Percentiles rank a stretch among this genome's conserved stretches.
These are phyloP conservation scores for Barbarea vulgaris DNA, from an alignment of 345 rosid species.

Conservation along the genomic window DNA sequence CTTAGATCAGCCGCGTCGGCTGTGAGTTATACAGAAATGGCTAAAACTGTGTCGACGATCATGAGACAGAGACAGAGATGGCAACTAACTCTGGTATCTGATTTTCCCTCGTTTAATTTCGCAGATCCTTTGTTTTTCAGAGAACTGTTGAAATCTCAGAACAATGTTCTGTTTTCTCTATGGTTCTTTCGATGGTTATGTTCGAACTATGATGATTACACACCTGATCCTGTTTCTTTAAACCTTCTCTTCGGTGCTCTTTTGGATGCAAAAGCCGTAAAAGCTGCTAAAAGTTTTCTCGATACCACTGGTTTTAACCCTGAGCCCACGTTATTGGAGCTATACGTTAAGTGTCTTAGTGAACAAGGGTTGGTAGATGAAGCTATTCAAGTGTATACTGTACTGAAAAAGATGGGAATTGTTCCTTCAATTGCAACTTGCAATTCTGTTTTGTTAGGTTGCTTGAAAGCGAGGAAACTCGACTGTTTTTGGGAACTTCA, in stretches of 20 bases:
- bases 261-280: slow-evolving; percentile 57
- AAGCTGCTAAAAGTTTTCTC: slow-evolving; percentile 52
- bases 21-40: slow-evolving; percentile 44
- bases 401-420: slow-evolving; percentile 41
- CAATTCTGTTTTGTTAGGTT: slow-evolving; percentile 54
- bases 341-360: slow-evolving; percentile 55
- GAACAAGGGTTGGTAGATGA: slow-evolving; percentile 54
- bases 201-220: slow-evolving; percentile 34
- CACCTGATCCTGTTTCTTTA: slow-evolving; percentile 51
- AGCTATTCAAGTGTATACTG: slow-evolving; percentile 44
- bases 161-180: slow-evolving; percentile 52
- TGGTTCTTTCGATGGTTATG: slow-evolving; percentile 60
- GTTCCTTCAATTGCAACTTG: slow-evolving; percentile 45
- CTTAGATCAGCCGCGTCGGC: neutral
- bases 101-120: slow-evolving; percentile 59
- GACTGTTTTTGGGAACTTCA: slow-evolving; percentile 56
- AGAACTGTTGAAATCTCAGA: slow-evolving; percentile 54
- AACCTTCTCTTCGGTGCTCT: slow-evolving; percentile 58
- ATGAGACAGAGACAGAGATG: slow-evolving; percentile 53
- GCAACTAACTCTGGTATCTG: slow-evolving; percentile 56
- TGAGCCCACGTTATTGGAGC: slow-evolving; percentile 43
- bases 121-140: slow-evolving; percentile 54
- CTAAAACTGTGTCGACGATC: slow-evolving; percentile 49
- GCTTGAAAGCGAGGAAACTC: slow-evolving; percentile 47
- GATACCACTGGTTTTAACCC: slow-evolving; percentile 49